These are phyloP conservation scores for Trebouxia gelatinosa DNA, from an alignment of 163 green algal species.

Conservation along the genomic window DNA sequence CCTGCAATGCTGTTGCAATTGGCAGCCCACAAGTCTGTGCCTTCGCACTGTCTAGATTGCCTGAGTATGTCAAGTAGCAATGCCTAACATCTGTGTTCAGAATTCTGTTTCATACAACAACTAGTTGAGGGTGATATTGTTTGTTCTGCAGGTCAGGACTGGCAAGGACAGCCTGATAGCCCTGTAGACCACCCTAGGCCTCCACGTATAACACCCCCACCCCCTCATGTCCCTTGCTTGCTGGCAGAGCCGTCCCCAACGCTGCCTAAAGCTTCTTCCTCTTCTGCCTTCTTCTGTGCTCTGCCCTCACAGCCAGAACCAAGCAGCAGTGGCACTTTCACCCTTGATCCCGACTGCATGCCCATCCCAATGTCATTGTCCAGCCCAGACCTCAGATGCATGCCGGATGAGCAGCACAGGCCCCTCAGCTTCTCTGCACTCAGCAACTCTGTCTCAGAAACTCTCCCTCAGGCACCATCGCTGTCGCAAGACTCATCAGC, in stretches of 20 bases:
- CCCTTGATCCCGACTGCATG: too few relatives aligned
- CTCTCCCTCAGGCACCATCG: too few relatives aligned
- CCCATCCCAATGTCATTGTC: too few relatives aligned
- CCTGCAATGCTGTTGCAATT: background rate
- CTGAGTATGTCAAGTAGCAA: background rate
- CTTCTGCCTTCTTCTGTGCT: background rate
- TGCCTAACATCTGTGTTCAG: background rate
- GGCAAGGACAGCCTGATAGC: background rate
- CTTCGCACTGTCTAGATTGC: background rate
- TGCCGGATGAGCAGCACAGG: background rate
- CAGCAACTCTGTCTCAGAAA: too few relatives aligned
- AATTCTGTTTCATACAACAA: background rate
- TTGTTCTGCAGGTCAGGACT: slow-evolving; percentile 1
- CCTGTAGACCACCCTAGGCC: background rate
- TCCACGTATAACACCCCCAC: slow-evolving; percentile 10
- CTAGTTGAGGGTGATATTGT: background rate
- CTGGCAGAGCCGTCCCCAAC: background rate
- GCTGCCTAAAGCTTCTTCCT: background rate
- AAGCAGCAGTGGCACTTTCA: background rate
- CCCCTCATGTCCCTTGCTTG: background rate
- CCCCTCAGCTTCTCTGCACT: too few relatives aligned
- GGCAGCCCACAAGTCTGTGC: background rate
- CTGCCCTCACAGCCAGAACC: background rate
- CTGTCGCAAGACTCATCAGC: too few relatives aligned
- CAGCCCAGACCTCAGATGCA: background rate